Conservation (phyloP, 2,329 filamentous ascomycete species). For the Niveomyces coronatus region DNA sequence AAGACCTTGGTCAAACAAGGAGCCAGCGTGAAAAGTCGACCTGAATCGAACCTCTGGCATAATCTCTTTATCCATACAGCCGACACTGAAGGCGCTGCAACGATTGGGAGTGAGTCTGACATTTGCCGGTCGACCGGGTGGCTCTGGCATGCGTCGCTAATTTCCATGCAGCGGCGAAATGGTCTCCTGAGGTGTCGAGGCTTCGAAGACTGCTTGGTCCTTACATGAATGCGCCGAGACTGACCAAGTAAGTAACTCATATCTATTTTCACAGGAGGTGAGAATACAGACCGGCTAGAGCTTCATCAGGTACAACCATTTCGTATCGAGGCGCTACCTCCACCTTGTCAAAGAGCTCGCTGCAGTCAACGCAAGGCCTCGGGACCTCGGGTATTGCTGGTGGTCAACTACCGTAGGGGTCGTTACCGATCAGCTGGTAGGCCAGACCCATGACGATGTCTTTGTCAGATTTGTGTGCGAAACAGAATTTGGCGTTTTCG, state of each 20-base stretch:
- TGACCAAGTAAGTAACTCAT: not conserved
- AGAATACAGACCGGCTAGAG: not conserved
- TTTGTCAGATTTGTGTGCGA: not conserved
- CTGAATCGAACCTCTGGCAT: not conserved
- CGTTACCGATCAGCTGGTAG: conserved; percentile 2
- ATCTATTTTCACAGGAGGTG: not conserved
- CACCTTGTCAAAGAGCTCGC: conserved; percentile 1
- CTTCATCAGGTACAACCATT: not conserved
- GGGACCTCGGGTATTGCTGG: conserved; percentile 4
- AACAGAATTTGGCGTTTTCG: not conserved
- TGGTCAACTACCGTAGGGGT: conserved; percentile 1
- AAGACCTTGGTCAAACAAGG: conserved; percentile 1
- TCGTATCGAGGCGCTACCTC: not conserved
- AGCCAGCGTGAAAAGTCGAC: not conserved
- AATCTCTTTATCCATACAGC: not conserved
- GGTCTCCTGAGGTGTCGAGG: not conserved
- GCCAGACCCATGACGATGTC: not conserved
- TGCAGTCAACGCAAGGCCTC: not conserved
- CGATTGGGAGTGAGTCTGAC: not conserved
- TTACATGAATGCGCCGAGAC: conserved; percentile 1
- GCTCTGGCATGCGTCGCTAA: not conserved
- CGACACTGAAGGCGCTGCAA: not conserved
- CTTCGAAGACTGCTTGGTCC: not conserved
- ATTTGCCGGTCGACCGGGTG: too few species aligned
- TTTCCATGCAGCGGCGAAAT: not conserved